Percentiles rank a stretch among this genome's conserved stretches.
Conservation (phyloP, 2,329 filamentous ascomycete genomes). For the Escovopsis sp. region DNA sequence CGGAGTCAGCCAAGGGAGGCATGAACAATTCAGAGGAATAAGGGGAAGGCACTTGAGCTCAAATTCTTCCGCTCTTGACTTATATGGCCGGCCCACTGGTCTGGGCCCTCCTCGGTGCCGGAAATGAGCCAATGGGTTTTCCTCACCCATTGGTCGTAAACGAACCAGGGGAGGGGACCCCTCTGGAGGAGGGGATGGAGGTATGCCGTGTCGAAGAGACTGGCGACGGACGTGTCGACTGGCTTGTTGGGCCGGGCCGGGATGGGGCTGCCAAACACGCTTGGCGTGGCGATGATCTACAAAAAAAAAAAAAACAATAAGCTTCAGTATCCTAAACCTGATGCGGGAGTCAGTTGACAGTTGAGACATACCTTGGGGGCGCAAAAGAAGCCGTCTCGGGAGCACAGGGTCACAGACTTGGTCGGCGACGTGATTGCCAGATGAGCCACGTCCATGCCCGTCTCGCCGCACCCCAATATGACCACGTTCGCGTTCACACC, state of each 20-base stretch:
- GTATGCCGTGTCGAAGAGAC: constrained; percentile 37
- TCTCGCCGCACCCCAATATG: constrained; percentile 30
- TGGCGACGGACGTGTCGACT: constrained; percentile 30
- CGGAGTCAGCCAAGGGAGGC: not conserved
- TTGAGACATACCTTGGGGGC: constrained; percentile 24
- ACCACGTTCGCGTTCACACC: constrained; percentile 24
- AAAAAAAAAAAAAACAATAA: not conserved
- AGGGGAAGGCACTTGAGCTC: constrained; percentile 16
- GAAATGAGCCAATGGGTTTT: constrained; percentile 27
- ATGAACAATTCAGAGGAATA: not conserved
- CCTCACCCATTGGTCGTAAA: constrained; percentile 32
- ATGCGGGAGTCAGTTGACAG: too few relatives aligned
- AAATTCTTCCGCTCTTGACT: constrained; percentile 21
- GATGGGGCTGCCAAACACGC: not conserved
- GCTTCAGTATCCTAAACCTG: too few relatives aligned
- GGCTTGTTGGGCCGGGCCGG: constrained; percentile 24
- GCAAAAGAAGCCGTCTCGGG: constrained; percentile 30
- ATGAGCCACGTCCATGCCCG: constrained; percentile 29
- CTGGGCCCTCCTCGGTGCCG: constrained; percentile 29
- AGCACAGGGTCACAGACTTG: constrained; percentile 27
- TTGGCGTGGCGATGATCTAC: constrained; percentile 15
- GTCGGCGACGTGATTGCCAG: constrained; percentile 29
- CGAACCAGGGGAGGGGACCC: constrained; percentile 27
- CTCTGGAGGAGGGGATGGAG: constrained; percentile 30
- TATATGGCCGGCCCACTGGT: constrained; percentile 34